phyloP scores from a whole-genome alignment of 257 asterid species.

The Petrea volubilis region DNA sequence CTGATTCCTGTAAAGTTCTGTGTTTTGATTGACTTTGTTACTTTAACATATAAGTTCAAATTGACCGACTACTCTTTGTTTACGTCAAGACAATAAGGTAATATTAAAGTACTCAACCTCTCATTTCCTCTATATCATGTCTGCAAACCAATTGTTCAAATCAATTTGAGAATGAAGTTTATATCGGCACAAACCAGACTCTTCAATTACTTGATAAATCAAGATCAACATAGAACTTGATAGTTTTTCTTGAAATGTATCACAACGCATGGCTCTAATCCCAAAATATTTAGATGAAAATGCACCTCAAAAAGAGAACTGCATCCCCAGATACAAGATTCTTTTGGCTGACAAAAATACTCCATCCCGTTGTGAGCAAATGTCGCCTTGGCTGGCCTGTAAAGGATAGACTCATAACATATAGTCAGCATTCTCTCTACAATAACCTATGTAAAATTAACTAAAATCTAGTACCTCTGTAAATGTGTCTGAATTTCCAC shows the following conservation, averaged over 20 bases:
- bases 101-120: background rate
- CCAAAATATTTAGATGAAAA: background rate
- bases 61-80: background rate
- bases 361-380: conserved; percentile 99
- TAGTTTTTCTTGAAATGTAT: background rate
- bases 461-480: conserved; percentile 62
- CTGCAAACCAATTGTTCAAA: background rate
- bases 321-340: conserved; percentile 92
- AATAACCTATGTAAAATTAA: background rate
- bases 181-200: background rate
- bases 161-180: background rate
- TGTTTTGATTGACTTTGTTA: background rate
- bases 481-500: conserved; percentile 97
- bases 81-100: background rate
- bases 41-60: background rate
- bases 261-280: conserved; percentile 6
- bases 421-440: conserved; percentile 21
- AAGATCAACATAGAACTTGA: background rate
- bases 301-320: conserved; percentile 86
- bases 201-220: background rate
- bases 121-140: background rate
- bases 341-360: conserved; percentile 89
- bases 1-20: background rate
- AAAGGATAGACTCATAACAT: conserved; percentile 29
- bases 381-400: conserved; percentile 99